Conservation (phyloP, 202 grass and related monocot genomes). For the Setaria italica region DNA sequence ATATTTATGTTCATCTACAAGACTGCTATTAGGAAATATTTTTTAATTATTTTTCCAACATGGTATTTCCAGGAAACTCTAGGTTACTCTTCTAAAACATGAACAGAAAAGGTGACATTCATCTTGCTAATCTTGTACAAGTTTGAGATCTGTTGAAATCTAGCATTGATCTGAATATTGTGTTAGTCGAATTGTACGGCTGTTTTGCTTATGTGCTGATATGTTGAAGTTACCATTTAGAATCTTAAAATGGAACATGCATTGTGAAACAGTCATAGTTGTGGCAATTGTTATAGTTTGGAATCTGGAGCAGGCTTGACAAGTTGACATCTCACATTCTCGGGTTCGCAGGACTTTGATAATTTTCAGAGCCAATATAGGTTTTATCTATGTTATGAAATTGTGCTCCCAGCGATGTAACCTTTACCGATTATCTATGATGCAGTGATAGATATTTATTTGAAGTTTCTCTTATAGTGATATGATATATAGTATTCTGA, state of each 20-base stretch:
- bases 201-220: background rate
- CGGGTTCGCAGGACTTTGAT: background rate
- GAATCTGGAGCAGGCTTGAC: background rate
- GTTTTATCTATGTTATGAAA: conserved; percentile 17
- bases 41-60: background rate
- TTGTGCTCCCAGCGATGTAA: background rate
- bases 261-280: background rate
- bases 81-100: background rate
- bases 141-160: background rate
- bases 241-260: conserved; percentile 1
- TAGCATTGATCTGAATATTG: background rate
- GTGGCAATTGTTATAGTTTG: background rate
- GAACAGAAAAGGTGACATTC: background rate
- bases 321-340: background rate
- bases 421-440: background rate
- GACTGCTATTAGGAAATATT: background rate
- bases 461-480: conserved; percentile 34
- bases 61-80: conserved; percentile 12
- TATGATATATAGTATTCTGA: conserved; percentile 55
- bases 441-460: background rate
- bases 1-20: background rate
- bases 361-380: conserved; percentile 7
- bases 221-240: background rate
- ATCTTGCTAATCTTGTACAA: background rate
- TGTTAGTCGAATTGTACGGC: background rate